Conservation (phyloP, 495 filamentous ascomycete genomes). For the Neurospora intermedia region DNA sequence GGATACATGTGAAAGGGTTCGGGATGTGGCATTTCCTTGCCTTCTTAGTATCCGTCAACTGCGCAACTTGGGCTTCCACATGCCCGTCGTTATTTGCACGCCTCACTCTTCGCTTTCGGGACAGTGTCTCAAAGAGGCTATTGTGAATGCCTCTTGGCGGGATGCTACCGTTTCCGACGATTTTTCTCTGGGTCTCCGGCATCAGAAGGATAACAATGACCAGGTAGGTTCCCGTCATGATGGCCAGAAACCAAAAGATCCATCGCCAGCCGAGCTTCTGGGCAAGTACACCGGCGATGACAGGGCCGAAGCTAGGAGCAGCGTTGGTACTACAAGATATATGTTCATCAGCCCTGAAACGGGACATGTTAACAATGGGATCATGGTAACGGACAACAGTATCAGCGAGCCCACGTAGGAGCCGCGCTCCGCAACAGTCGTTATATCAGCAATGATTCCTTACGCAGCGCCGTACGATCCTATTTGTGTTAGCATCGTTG, state of each 20-base stretch:
- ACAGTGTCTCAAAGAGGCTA: neutral
- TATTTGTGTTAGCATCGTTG: neutral
- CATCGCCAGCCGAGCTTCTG: slow-evolving; percentile 44
- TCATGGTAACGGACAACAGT: neutral
- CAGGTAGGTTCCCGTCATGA: slow-evolving; percentile 22
- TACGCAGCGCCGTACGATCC: slow-evolving; percentile 14
- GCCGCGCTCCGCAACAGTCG: slow-evolving; percentile 36
- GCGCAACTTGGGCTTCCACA: neutral
- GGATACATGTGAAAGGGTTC: neutral
- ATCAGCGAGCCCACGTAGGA: slow-evolving; percentile 30
- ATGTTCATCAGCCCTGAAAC: neutral
- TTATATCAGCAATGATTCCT: slow-evolving; percentile 39
- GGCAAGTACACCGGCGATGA: slow-evolving; percentile 42
- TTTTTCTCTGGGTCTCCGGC: slow-evolving; percentile 44
- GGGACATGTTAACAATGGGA: neutral
- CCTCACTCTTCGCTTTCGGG: neutral
- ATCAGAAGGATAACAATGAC: slow-evolving; percentile 26
- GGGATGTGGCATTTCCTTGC: neutral
- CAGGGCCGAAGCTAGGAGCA: slow-evolving; percentile 32
- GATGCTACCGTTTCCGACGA: slow-evolving; percentile 44
- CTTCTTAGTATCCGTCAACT: neutral
- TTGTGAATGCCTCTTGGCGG: neutral
- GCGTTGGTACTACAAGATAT: slow-evolving; percentile 11
- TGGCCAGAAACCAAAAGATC: slow-evolving; percentile 52
- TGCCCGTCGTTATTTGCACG: neutral